A percentile compares a stretch with the other conserved stretches of the same genome.
Conservation (phyloP, 305 asterid species). For the Solanum hybrid region DNA sequence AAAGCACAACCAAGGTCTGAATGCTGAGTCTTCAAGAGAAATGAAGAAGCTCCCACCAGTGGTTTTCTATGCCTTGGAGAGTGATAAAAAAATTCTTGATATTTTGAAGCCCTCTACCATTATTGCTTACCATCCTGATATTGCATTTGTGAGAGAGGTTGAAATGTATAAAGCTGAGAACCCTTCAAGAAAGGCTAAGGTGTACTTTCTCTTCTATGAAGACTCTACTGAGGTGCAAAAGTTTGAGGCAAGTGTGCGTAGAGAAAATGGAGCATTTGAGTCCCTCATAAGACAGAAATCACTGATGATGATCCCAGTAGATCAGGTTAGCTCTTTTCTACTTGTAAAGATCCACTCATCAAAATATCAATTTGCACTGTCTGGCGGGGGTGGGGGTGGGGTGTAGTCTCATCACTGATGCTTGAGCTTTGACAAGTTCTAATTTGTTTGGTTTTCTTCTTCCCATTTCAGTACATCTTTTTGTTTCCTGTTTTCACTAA, state of each 20-base stretch:
- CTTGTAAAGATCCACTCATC: conserved; percentile 10
- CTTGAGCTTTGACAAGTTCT: neutral
- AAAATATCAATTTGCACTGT: conserved; percentile 1
- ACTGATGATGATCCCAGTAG: conserved; percentile 78
- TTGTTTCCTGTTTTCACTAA: neutral
- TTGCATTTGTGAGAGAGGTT: conserved; percentile 85
- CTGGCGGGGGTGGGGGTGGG: neutral
- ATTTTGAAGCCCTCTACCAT: conserved; percentile 76
- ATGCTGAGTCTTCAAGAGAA: conserved; percentile 12
- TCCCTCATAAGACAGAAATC: conserved; percentile 94
- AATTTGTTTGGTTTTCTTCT: conserved; percentile 4
- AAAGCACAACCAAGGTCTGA: conserved; percentile 43
- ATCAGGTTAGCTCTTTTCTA: conserved; percentile 47
- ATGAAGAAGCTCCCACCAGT: conserved; percentile 44
- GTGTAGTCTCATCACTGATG: neutral
- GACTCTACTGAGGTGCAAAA: conserved; percentile 91
- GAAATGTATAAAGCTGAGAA: conserved; percentile 88
- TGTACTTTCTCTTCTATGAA: conserved; percentile 85
- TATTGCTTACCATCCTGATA: conserved; percentile 85
- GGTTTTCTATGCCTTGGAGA: conserved; percentile 84
- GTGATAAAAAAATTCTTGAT: conserved; percentile 65
- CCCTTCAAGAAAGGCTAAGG: conserved; percentile 56
- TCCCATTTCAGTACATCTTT: neutral
- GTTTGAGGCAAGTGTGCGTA: conserved; percentile 84
- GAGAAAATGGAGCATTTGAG: conserved; percentile 94